These are phyloP conservation scores for Echeveria elegans DNA, from an alignment of 164 flowering plant species.

Conservation along the genomic window DNA sequence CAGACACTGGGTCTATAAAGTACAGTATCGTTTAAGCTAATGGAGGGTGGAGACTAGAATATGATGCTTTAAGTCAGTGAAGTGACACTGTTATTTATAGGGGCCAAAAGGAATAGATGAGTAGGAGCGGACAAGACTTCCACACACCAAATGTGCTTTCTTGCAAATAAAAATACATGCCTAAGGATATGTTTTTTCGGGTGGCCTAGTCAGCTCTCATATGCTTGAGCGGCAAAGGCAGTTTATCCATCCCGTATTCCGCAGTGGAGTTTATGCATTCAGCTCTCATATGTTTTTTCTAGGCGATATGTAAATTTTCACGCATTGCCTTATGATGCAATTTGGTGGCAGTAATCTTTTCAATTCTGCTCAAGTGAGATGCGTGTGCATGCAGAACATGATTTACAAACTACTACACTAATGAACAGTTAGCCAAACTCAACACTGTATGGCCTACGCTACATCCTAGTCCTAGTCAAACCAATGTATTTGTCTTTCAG, in stretches of 20 bases:
- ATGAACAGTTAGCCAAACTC: background rate
- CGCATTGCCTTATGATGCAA: background rate
- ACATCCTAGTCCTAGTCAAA: background rate
- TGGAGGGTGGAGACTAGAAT: background rate
- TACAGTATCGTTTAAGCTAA: background rate
- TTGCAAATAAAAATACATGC: background rate
- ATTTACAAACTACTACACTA: background rate
- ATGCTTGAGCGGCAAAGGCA: conserved; percentile 4
- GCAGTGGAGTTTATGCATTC: background rate
- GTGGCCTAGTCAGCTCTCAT: conserved; percentile 6
- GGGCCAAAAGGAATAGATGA: background rate
- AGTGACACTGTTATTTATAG: conserved; percentile 1
- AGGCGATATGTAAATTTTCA: background rate
- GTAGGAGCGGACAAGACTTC: background rate
- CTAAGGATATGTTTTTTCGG: conserved; percentile 1
- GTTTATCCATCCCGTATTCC: background rate
- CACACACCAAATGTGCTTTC: background rate
- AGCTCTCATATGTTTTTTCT: background rate
- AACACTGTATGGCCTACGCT: background rate
- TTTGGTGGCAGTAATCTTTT: background rate
- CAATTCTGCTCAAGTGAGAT: background rate
- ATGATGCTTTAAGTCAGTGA: background rate
- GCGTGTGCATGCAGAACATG: background rate
- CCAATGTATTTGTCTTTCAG: background rate
- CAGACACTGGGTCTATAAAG: background rate